A percentile compares a stretch with the other conserved stretches of the same genome.
Evolutionary conservation across 805 yeast species (phyloP).

Genomic region (Ogataea degrootiae): DNA sequence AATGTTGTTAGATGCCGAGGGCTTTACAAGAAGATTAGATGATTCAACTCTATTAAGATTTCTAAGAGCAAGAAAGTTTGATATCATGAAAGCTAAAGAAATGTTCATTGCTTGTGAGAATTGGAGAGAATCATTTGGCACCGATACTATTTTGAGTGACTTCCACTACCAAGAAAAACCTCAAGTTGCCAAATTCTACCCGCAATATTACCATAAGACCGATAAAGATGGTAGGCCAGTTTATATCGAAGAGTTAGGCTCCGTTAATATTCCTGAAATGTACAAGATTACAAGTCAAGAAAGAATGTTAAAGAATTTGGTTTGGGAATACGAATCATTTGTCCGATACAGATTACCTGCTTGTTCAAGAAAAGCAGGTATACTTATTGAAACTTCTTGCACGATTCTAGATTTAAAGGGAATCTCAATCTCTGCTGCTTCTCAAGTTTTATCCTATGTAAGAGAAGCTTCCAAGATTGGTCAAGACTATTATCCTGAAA

Average conservation of each 20-base stretch:
- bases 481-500: constrained; percentile 96
- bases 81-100: constrained; percentile 65
- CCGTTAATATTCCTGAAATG: constrained; percentile 86
- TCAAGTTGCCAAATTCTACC: constrained; percentile 81
- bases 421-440: constrained; percentile 77
- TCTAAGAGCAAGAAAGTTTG: constrained; percentile 93
- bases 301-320: constrained; percentile 91
- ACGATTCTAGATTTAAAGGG: constrained; percentile 95
- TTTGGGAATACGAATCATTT: constrained; percentile 96
- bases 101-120: constrained; percentile 87
- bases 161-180: constrained; percentile 94
- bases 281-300: constrained; percentile 91
- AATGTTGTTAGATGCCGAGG: constrained; percentile 51
- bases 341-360: constrained; percentile 85
- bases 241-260: constrained; percentile 89
- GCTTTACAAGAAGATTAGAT: constrained; percentile 75
- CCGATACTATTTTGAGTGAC: constrained; percentile 79
- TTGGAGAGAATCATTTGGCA: constrained; percentile 87
- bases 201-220: constrained; percentile 95
- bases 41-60: constrained; percentile 83
- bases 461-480: constrained; percentile 92
- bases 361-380: constrained; percentile 76
- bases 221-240: constrained; percentile 97
- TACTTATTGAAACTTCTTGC: constrained; percentile 90
- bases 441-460: constrained; percentile 81